Conservation (phyloP, 352 stramenopile genomes). For the Pythium aristosporum region DNA sequence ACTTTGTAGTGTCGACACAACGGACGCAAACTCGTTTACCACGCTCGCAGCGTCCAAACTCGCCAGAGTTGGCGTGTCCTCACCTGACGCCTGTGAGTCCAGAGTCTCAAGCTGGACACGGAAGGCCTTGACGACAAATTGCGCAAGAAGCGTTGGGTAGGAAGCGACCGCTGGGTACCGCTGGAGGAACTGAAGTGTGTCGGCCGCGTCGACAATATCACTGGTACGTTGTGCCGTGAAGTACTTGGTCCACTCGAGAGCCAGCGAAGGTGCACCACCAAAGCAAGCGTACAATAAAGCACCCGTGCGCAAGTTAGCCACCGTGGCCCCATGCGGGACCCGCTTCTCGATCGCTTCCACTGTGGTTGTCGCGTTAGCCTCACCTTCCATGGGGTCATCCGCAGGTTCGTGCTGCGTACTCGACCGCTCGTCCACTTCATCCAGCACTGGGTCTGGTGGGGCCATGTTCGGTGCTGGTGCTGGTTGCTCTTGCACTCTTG, state of each 20-base stretch:
- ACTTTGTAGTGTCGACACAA: background rate
- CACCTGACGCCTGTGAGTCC: background rate
- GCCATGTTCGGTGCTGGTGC: slow-evolving; percentile 30
- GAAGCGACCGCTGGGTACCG: slow-evolving; percentile 36
- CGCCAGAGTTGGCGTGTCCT: background rate
- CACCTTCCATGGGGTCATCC: background rate
- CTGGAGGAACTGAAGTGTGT: slow-evolving; percentile 37
- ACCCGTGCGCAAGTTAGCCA: slow-evolving; percentile 41
- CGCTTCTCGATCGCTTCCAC: background rate
- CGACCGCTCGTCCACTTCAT: slow-evolving; percentile 13
- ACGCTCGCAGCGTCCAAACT: slow-evolving; percentile 1
- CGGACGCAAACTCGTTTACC: slow-evolving; percentile 4
- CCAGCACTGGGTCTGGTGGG: slow-evolving; percentile 31
- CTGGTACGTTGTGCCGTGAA: slow-evolving; percentile 36
- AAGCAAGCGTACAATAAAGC: slow-evolving; percentile 62
- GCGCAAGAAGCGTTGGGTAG: slow-evolving; percentile 44
- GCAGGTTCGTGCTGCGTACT: background rate
- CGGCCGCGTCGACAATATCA: slow-evolving; percentile 48
- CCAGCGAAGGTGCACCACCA: slow-evolving; percentile 50
- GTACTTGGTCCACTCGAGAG: slow-evolving; percentile 38
- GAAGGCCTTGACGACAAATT: slow-evolving; percentile 54
- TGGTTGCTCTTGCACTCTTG: background rate
- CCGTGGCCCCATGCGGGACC: background rate
- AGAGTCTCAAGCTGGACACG: slow-evolving; percentile 5
- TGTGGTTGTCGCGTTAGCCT: background rate